Evolutionary conservation across 306 rosid species (phyloP).

Genomic region (Vigna unguiculata): DNA sequence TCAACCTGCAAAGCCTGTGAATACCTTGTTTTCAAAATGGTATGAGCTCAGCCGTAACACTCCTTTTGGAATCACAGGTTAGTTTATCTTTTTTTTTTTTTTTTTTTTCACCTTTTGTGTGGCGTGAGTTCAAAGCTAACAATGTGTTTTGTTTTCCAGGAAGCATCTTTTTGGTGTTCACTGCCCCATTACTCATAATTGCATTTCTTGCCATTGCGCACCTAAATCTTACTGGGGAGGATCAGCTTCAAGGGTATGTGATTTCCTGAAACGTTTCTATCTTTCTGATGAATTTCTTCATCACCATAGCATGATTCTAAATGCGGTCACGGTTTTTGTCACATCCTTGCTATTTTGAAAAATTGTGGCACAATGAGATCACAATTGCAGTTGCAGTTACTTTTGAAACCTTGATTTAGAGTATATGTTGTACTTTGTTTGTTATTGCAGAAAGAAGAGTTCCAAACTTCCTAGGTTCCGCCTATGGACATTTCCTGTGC

Average conservation of each 20-base stretch:
- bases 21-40: constrained; percentile 38
- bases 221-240: constrained; percentile 64
- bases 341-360: neutral
- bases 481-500: constrained; percentile 88
- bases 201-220: constrained; percentile 72
- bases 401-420: neutral
- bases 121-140: constrained; percentile 37
- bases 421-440: neutral
- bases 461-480: constrained; percentile 62
- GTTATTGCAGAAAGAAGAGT: constrained; percentile 61
- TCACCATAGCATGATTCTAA: neutral
- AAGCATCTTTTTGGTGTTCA: constrained; percentile 59
- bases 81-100: neutral
- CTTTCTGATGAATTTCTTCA: constrained; percentile 6
- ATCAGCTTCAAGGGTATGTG: constrained; percentile 62
- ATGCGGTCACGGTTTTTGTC: neutral
- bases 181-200: constrained; percentile 70
- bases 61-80: constrained; percentile 73
- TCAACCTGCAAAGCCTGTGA: constrained; percentile 53
- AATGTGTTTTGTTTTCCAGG: constrained; percentile 55
- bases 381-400: neutral
- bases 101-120: neutral
- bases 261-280: neutral
- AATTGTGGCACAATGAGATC: neutral
- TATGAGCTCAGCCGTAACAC: constrained; percentile 38